A percentile compares a stretch with the other conserved stretches of the same genome.
These are phyloP conservation scores for Vaccinium corymbosum DNA, from an alignment of 148 eudicot species.

Conservation along the genomic window DNA sequence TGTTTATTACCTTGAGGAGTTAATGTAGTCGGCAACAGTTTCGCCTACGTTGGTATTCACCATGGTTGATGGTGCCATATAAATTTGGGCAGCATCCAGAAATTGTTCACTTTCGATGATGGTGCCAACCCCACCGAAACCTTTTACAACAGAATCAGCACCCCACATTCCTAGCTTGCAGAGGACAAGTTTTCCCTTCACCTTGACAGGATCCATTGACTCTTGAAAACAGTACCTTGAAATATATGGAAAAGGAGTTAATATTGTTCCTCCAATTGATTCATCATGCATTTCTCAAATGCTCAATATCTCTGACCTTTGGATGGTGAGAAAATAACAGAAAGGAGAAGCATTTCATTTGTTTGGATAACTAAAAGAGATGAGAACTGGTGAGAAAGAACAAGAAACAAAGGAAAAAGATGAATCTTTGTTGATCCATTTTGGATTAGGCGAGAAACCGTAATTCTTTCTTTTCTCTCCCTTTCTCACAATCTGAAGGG, in stretches of 20 bases:
- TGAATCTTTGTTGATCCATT: no score
- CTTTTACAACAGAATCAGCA: constrained; percentile 68
- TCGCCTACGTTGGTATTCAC: constrained; percentile 45
- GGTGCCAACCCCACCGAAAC: constrained; percentile 65
- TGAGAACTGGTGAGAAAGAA: no score
- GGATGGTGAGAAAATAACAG: no score
- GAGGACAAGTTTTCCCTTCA: constrained; percentile 72
- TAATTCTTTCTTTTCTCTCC: no score
- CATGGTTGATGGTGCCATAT: constrained; percentile 74
- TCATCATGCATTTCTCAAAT: not conserved
- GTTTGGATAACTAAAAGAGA: no score
- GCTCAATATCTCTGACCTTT: not conserved
- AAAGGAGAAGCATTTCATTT: no score
- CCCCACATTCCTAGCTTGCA: constrained; percentile 62
- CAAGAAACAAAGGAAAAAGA: no score
- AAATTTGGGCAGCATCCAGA: constrained; percentile 65
- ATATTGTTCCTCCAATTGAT: not conserved
- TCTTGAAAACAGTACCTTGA: constrained; percentile 48
- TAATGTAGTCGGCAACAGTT: constrained; percentile 39
- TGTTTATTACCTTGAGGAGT: constrained; percentile 50
- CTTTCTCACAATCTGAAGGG: no score
- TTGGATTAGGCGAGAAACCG: no score
- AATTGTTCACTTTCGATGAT: constrained; percentile 44
- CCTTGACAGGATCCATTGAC: constrained; percentile 67
- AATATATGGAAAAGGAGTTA: not conserved